These are phyloP conservation scores for Lasiosphaeria miniovina DNA, from an alignment of 495 filamentous ascomycete species.

Conservation along the genomic window DNA sequence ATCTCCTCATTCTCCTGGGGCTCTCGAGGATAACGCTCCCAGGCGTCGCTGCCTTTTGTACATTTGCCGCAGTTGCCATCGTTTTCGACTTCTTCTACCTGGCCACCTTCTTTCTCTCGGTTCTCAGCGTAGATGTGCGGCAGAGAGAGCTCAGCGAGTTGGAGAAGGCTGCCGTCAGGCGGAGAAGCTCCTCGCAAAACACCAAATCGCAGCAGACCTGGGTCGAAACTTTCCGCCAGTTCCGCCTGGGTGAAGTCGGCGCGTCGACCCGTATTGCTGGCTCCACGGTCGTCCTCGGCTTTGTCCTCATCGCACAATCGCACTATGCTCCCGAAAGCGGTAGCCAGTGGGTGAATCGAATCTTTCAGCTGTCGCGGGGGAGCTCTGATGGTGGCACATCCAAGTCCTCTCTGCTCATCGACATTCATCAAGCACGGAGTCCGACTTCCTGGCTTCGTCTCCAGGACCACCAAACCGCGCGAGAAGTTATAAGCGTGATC, in stretches of 20 bases:
- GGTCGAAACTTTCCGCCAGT: conserved; percentile 46
- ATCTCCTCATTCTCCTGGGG: conserved; percentile 54
- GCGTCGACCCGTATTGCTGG: conserved; percentile 58
- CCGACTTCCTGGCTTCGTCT: conserved; percentile 67
- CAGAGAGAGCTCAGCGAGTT: conserved; percentile 60
- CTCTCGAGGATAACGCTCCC: conserved; percentile 57
- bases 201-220: conserved; percentile 38
- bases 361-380: conserved; percentile 31
- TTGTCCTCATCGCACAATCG: conserved; percentile 59
- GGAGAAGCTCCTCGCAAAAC: conserved; percentile 23
- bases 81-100: conserved; percentile 68
- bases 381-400: conserved; percentile 24
- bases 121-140: conserved; percentile 70
- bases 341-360: conserved; percentile 38
- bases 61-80: conserved; percentile 64
- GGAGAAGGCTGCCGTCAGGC: conserved; percentile 42
- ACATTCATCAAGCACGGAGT: conserved; percentile 64
- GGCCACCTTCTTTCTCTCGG: conserved; percentile 68
- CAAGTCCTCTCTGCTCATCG: conserved; percentile 40
- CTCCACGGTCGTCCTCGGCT: conserved; percentile 58
- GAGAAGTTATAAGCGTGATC: conserved; percentile 64
- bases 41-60: conserved; percentile 65
- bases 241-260: conserved; percentile 49
- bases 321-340: conserved; percentile 60
- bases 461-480: conserved; percentile 71